Percentiles rank a stretch among this genome's conserved stretches.
Evolutionary conservation across 2,329 filamentous ascomycete species (phyloP).

Genomic region (Alternaria consortialis): DNA sequence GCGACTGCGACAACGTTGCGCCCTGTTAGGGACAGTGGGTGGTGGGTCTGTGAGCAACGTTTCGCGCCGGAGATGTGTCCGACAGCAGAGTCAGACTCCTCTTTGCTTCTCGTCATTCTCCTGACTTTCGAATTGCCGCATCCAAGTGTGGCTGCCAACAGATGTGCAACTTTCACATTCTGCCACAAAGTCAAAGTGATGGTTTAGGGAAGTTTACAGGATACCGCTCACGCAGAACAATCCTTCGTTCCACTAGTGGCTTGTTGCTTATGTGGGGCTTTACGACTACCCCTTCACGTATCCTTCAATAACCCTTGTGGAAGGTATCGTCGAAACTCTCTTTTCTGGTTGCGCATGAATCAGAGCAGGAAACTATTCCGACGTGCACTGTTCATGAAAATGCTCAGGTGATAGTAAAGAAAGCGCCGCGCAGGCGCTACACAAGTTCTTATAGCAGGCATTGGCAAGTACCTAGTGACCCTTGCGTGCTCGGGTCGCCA

Average conservation of each 20-base stretch:
- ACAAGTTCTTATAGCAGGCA: not conserved
- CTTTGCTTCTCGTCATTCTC: not conserved
- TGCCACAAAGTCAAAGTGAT: not conserved
- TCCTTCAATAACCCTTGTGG: not conserved
- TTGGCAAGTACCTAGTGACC: not conserved
- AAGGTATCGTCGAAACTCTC: not conserved
- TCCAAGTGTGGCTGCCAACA: not conserved
- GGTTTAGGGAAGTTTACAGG: not conserved
- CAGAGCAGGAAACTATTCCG: conserved; percentile 3
- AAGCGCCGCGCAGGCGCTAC: not conserved
- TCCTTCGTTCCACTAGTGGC: not conserved
- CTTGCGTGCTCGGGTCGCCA: not conserved
- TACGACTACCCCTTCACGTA: not conserved
- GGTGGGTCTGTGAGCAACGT: conserved; percentile 7
- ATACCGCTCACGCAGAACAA: not conserved
- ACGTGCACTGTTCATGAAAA: not conserved
- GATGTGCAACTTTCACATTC: conserved; percentile 3
- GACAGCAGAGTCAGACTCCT: conserved; percentile 6
- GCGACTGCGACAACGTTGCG: conserved; percentile 8
- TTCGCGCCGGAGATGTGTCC: not conserved
- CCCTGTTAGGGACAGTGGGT: not conserved
- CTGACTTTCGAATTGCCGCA: not conserved
- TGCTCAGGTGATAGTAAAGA: not conserved
- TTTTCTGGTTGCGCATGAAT: not conserved
- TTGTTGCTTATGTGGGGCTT: not conserved